phyloP scores from a whole-genome alignment of 2,329 filamentous ascomycete genomes.

The Exserohilum turcica region DNA sequence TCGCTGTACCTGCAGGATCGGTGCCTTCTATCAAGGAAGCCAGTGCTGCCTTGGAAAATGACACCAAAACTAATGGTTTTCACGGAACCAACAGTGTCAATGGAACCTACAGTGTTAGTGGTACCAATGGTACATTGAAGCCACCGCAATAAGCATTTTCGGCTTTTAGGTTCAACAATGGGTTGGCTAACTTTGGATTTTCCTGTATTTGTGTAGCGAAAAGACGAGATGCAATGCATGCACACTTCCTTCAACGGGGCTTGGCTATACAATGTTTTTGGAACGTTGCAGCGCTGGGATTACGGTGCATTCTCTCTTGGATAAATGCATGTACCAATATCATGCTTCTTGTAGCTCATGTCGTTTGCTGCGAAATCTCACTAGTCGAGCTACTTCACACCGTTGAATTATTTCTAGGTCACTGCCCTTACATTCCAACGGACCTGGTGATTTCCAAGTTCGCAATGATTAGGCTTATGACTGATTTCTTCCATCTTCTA shows the following conservation, averaged over 20 bases:
- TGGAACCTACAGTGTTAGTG: not conserved
- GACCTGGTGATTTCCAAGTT: no score
- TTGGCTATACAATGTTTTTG: not conserved
- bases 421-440: no score
- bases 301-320: not conserved
- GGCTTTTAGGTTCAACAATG: not conserved
- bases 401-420: no score
- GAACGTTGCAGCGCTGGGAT: no score
- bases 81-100: not conserved
- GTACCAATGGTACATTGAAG: not conserved
- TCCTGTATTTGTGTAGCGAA: not conserved
- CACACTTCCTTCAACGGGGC: constrained; percentile 7
- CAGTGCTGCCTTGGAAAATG: constrained; percentile 2
- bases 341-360: no score
- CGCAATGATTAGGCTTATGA: no score
- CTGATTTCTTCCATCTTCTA: no score
- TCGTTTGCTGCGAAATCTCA: not conserved
- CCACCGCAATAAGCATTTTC: not conserved
- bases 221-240: not conserved
- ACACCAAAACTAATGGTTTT: not conserved
- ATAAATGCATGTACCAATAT: not conserved
- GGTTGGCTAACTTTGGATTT: constrained; percentile 4
- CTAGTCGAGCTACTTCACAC: no score
- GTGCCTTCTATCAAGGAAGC: constrained; percentile 14
- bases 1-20: constrained; percentile 9